Evolutionary conservation across 768 basidiomycete genomes (phyloP).

Genomic region (Antrodiella citrinella): DNA sequence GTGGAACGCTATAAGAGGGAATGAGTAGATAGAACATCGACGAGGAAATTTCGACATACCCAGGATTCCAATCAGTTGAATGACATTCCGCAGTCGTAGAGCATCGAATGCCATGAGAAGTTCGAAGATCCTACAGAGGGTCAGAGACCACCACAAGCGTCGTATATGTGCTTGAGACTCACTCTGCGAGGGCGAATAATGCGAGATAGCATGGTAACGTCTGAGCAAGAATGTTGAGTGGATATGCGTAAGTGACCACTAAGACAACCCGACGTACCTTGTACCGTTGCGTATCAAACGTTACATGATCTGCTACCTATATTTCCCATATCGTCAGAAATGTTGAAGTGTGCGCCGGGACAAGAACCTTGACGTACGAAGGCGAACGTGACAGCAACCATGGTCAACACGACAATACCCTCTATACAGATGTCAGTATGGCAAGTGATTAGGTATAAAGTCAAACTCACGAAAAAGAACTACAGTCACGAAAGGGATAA

Average conservation of each 20-base stretch:
- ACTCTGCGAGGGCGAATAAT: slow-evolving; percentile 79
- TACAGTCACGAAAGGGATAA: neutral
- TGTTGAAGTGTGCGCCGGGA: too few relatives aligned
- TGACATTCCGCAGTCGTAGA: slow-evolving; percentile 67
- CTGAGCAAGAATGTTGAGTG: slow-evolving; percentile 26
- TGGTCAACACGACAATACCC: slow-evolving; percentile 63
- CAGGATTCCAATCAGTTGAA: slow-evolving; percentile 64
- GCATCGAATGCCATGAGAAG: slow-evolving; percentile 78
- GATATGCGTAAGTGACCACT: neutral
- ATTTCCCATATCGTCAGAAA: neutral
- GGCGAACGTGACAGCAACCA: slow-evolving; percentile 67
- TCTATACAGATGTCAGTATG: slow-evolving; percentile 33
- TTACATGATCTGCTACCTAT: slow-evolving; percentile 46
- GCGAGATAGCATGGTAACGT: slow-evolving; percentile 82
- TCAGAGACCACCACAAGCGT: too few relatives aligned
- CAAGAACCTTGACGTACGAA: slow-evolving; percentile 50
- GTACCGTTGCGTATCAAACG: slow-evolving; percentile 35
- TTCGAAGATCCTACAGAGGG: slow-evolving; percentile 67
- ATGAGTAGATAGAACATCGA: neutral
- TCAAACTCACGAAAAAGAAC: slow-evolving; percentile 12
- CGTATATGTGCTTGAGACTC: slow-evolving; percentile 17
- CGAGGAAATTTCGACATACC: neutral
- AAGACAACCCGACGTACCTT: slow-evolving; percentile 33
- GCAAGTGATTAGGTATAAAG: neutral
- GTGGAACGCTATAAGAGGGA: slow-evolving; percentile 52